Conservation (phyloP, 225 moss, liverwort and hornwort species). For the Pleurozium schreberi region DNA sequence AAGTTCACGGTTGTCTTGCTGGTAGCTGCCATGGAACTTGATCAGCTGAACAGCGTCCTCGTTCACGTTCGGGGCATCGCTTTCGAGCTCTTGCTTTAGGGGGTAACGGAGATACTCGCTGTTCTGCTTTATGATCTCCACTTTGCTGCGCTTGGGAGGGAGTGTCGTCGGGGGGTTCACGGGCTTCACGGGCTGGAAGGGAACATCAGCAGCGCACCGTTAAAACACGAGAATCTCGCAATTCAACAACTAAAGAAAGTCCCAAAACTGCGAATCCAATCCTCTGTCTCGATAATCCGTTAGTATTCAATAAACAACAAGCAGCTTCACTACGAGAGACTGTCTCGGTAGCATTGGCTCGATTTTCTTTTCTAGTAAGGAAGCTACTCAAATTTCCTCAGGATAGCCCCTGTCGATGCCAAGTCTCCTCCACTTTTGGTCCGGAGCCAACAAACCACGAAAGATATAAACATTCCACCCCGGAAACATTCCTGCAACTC, state of each 20-base stretch:
- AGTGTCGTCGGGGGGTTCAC: constrained; percentile 29
- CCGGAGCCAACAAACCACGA: neutral
- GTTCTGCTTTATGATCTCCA: constrained; percentile 81
- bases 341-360: neutral
- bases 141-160: constrained; percentile 67
- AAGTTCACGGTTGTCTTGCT: constrained; percentile 72
- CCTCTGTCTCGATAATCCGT: neutral
- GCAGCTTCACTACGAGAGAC: neutral
- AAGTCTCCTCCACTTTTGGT: neutral
- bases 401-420: neutral
- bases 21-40: constrained; percentile 89
- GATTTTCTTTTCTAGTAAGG: neutral
- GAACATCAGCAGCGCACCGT: neutral
- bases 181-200: constrained; percentile 28
- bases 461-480: neutral
- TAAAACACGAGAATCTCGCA: neutral
- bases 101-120: constrained; percentile 65
- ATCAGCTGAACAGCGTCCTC: constrained; percentile 76
- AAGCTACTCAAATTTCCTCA: neutral
- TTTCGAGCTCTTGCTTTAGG: constrained; percentile 39
- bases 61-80: constrained; percentile 60
- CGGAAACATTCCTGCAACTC: neutral
- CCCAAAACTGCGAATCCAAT: neutral
- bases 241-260: neutral
- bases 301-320: neutral